These are phyloP conservation scores for Acmispon strigosus DNA, from an alignment of 306 rosid genomes.

Conservation along the genomic window DNA sequence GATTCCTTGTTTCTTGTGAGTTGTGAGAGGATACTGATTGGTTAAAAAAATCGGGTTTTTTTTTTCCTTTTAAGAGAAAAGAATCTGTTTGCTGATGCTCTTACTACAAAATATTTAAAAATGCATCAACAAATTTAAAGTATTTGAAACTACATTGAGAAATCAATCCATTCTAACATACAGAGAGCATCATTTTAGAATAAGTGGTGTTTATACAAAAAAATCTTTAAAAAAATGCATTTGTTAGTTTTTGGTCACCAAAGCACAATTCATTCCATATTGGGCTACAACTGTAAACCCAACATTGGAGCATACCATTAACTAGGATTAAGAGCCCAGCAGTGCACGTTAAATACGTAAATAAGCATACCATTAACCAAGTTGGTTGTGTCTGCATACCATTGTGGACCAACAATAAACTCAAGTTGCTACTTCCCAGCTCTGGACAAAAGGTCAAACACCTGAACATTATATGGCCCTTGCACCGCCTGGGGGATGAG, in stretches of 20 bases:
- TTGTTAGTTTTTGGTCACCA: not conserved
- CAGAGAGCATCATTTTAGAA: too few species aligned
- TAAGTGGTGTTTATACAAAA: too few species aligned
- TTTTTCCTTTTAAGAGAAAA: not conserved
- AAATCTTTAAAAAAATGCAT: too few species aligned
- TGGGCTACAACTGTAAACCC: not conserved
- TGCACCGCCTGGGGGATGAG: not conserved
- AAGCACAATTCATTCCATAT: not conserved
- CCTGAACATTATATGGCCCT: not conserved
- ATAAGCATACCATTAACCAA: constrained; percentile 2
- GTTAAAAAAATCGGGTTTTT: not conserved
- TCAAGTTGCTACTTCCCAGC: not conserved
- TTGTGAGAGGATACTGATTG: not conserved
- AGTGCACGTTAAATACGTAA: too few species aligned
- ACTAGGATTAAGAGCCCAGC: too few species aligned
- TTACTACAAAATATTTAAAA: not conserved
- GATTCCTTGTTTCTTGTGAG: not conserved
- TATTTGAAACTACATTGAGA: not conserved
- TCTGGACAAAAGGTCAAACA: not conserved
- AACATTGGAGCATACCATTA: too few species aligned
- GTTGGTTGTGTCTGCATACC: not conserved
- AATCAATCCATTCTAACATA: not conserved
- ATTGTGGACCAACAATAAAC: not conserved
- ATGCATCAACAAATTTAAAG: not conserved
- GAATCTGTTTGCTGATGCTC: not conserved